Conservation (phyloP, 2,329 filamentous ascomycete genomes). For the Pseudocercospora musae region DNA sequence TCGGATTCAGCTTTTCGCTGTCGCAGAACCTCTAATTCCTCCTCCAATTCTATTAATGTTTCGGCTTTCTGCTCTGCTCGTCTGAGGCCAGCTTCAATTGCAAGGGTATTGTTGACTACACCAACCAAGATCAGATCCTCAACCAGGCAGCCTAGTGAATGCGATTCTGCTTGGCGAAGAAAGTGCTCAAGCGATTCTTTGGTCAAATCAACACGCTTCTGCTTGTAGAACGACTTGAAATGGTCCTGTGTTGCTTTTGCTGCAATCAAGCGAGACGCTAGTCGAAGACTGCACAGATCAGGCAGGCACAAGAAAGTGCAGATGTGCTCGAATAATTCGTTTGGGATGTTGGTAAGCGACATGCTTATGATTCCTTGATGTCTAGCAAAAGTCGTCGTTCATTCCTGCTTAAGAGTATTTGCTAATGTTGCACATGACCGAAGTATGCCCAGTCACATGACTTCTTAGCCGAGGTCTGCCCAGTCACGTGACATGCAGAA, state of each 20-base stretch:
- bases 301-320: background rate
- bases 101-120: background rate
- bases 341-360: background rate
- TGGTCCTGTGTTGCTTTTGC: conserved; percentile 11
- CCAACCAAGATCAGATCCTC: background rate
- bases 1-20: background rate
- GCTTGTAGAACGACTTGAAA: conserved; percentile 7
- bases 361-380: background rate
- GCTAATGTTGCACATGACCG: too few relatives aligned
- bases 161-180: background rate
- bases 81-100: background rate
- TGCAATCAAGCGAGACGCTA: conserved; percentile 5
- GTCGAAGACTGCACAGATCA: conserved; percentile 6
- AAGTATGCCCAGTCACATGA: too few relatives aligned
- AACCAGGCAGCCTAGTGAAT: background rate
- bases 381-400: too few relatives aligned
- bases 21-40: background rate
- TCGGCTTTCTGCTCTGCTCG: background rate
- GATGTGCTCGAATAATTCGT: background rate
- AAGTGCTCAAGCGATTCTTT: background rate
- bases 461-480: too few relatives aligned
- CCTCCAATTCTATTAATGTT: background rate
- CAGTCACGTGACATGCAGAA: too few relatives aligned
- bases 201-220: conserved; percentile 5
- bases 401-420: too few relatives aligned